Evolutionary conservation across 805 yeast genomes (phyloP).

Genomic region (Pichia pseudocactophila): DNA sequence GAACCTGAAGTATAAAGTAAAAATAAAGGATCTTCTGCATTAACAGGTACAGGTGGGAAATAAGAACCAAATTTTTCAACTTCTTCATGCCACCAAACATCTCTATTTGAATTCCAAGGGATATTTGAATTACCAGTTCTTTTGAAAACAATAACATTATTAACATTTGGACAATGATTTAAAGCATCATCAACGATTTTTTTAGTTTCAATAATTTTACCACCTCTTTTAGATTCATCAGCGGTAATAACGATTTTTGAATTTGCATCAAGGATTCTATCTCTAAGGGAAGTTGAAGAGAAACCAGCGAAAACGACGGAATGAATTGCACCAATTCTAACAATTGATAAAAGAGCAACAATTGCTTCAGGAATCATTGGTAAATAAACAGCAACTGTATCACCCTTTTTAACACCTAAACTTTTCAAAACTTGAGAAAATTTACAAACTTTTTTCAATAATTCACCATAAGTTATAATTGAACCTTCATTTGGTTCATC

Average conservation of each 20-base stretch:
- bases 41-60: constrained; percentile 65
- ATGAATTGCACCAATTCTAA: constrained; percentile 76
- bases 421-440: constrained; percentile 60
- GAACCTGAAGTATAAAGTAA: constrained; percentile 80
- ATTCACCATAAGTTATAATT: constrained; percentile 59
- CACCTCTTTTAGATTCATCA: constrained; percentile 80
- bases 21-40: constrained; percentile 75
- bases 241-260: constrained; percentile 69
- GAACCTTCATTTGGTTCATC: constrained; percentile 64
- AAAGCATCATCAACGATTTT: constrained; percentile 78
- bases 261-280: constrained; percentile 63
- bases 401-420: constrained; percentile 71
- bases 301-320: constrained; percentile 84
- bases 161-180: constrained; percentile 53
- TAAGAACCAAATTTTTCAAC: constrained; percentile 56
- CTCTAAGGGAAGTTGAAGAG: constrained; percentile 61
- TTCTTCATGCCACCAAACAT: constrained; percentile 73
- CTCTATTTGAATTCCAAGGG: constrained; percentile 47
- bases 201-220: constrained; percentile 71
- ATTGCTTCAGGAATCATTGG: constrained; percentile 84
- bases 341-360: constrained; percentile 66
- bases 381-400: constrained; percentile 76
- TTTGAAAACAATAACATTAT: constrained; percentile 61
- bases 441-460: constrained; percentile 59
- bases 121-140: constrained; percentile 58